Evolutionary conservation across 352 stramenopile species (phyloP), one percentile per base, ranked within the genome.

Genomic region (Phytophthora sansomeana): DNA sequence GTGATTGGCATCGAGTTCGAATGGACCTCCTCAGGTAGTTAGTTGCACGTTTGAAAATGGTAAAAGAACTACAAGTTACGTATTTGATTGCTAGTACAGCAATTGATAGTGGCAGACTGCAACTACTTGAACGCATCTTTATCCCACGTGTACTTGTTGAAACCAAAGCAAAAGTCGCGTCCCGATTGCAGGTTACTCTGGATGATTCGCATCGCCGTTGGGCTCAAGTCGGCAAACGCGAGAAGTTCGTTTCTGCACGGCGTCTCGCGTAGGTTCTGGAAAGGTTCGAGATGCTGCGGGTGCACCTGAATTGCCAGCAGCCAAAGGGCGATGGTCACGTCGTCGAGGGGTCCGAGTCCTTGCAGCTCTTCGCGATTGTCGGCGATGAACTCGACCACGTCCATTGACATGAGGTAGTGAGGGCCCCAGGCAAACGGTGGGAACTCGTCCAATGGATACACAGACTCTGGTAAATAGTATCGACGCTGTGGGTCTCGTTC

Each of bases 291-390:
- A 46, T 91, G 78, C 17, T 73, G 58, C 6, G 82, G 69, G 16
- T 78, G 74, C 21, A 92, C 82, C 24, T 90, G 76, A 21, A 91
- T 78, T 0, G 63, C 74, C 19, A 88, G 64, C 47, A 90, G 55
- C 84, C 84, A 92, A 19, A 88, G 59, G 9, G 80, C 79, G 8
- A 92, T 67, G 0, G 81, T 85, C 7, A 90, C 84, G 51, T 92
- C 84, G 46, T 92, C 84, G 1, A 92, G 65, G 6, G 38, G 46
- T 6, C 78, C 78, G 7, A 89, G 55, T 5, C 68, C 73, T 11
- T 72, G 67, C 16, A 83, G 44, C n/a, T 63, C 72, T 58, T 67
- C 63, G 5, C 57, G 63, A 41, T 88, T 88, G 10, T 66, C 47
- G 8, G 65, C 60, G 17, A 88, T 86, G 39, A 83, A 88, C 53